A percentile compares a stretch with the other conserved stretches of the same genome.
These are phyloP conservation scores for Sugiyamaella smithiae DNA, from an alignment of 805 yeast species.

Conservation along the genomic window DNA sequence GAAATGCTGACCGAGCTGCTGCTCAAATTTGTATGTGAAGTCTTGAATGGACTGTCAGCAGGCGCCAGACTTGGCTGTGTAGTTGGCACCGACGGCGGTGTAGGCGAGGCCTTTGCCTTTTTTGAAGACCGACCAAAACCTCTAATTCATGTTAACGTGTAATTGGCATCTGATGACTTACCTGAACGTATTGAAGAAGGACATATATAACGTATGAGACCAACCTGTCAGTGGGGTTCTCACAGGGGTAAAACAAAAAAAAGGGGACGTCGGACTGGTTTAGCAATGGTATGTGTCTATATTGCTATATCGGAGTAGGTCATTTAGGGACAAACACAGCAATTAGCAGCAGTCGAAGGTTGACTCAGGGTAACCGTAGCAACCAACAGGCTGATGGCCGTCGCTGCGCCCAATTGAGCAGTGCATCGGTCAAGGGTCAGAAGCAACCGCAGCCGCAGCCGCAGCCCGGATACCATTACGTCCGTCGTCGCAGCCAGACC, in stretches of 20 bases:
- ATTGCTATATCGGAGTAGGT: background rate
- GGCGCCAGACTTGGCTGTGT: background rate
- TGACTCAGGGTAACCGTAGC: too few relatives aligned
- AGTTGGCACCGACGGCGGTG: constrained; percentile 7
- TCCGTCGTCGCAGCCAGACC: too few relatives aligned
- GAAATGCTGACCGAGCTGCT: constrained; percentile 4
- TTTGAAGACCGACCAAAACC: constrained; percentile 60
- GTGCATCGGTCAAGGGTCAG: too few relatives aligned
- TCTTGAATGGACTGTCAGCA: constrained; percentile 2
- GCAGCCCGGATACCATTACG: too few relatives aligned
- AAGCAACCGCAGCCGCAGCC: too few relatives aligned
- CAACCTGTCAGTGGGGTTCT: background rate
- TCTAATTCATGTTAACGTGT: constrained; percentile 36
- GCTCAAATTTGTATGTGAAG: background rate
- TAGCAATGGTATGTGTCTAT: background rate
- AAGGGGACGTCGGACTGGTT: background rate
- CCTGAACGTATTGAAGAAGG: constrained; percentile 35
- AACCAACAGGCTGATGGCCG: too few relatives aligned
- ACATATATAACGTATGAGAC: constrained; percentile 20
- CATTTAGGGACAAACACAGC: too few relatives aligned
- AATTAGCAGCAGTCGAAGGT: too few relatives aligned
- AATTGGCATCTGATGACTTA: constrained; percentile 13
- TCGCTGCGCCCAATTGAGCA: too few relatives aligned
- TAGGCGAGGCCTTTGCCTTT: constrained; percentile 45
- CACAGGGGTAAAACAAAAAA: background rate